Conservation (phyloP, 2,329 filamentous ascomycete species). For the Colletotrichum orbiculare region DNA sequence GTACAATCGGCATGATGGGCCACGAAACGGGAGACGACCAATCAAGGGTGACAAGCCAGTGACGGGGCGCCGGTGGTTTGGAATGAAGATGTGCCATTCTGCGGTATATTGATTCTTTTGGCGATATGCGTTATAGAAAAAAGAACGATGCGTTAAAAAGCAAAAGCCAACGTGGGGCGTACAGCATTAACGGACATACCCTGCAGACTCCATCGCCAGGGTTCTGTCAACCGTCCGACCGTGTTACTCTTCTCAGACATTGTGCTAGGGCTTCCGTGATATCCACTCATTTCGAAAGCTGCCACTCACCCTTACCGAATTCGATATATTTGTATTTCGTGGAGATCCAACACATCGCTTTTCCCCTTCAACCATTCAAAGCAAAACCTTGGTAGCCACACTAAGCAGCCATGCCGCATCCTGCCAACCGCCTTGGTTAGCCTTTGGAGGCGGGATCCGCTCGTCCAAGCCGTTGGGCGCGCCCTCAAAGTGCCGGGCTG, state of each 20-base stretch:
- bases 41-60: background rate
- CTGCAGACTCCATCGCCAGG: slow-evolving; percentile 27
- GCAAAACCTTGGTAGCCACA: slow-evolving; percentile 71
- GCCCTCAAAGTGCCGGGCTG: slow-evolving; percentile 53
- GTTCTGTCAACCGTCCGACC: slow-evolving; percentile 26
- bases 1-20: background rate
- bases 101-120: slow-evolving; percentile 17
- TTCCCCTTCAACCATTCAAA: slow-evolving; percentile 50
- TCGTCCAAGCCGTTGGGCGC: slow-evolving; percentile 56
- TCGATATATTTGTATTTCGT: background rate
- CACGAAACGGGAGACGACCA: background rate
- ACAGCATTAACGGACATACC: slow-evolving; percentile 22
- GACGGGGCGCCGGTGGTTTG: background rate
- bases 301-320: too few relatives aligned
- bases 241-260: slow-evolving; percentile 18
- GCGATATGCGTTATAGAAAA: background rate
- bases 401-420: slow-evolving; percentile 76
- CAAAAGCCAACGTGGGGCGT: slow-evolving; percentile 24
- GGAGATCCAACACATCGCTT: background rate
- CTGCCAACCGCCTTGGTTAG: slow-evolving; percentile 71
- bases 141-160: slow-evolving; percentile 1
- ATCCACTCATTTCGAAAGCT: slow-evolving; percentile 19
- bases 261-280: slow-evolving; percentile 22
- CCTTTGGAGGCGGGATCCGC: slow-evolving; percentile 58
- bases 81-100: background rate